phyloP scores from a whole-genome alignment of 495 filamentous ascomycete genomes.

The Paragyromitra xinjiangensis region DNA sequence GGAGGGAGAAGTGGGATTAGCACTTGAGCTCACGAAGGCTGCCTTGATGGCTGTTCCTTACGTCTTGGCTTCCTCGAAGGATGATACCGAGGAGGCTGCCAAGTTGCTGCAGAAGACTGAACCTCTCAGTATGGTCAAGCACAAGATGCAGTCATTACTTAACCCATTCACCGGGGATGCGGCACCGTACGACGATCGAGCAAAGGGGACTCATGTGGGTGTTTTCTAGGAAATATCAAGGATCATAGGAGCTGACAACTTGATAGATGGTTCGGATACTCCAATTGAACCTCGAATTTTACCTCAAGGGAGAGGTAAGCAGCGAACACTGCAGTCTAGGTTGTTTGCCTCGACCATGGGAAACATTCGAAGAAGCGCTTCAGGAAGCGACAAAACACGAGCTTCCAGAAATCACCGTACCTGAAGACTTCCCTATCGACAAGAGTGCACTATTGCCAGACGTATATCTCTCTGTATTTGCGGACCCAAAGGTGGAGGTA shows the following conservation, averaged over 20 bases:
- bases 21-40: conserved; percentile 93
- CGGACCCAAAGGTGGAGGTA: conserved; percentile 80
- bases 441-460: conserved; percentile 84
- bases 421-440: conserved; percentile 76
- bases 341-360: conserved; percentile 81
- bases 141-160: conserved; percentile 81
- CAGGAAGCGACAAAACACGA: conserved; percentile 72
- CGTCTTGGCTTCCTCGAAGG: conserved; percentile 75
- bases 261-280: conserved; percentile 54
- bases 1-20: conserved; percentile 60
- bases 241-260: conserved; percentile 5
- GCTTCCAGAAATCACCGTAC: conserved; percentile 77
- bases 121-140: conserved; percentile 56
- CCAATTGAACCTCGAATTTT: conserved; percentile 46
- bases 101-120: conserved; percentile 90
- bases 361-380: conserved; percentile 68
- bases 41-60: conserved; percentile 94
- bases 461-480: conserved; percentile 91
- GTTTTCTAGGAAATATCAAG: background rate
- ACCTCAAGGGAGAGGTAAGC: conserved; percentile 25
- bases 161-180: conserved; percentile 75
- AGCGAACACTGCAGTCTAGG: conserved; percentile 41
- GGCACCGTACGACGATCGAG: conserved; percentile 52
- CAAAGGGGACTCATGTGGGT: conserved; percentile 53
- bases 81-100: conserved; percentile 71